These are phyloP conservation scores for Gryganskiella cystojenkinii DNA, from an alignment of 192 early-diverging fungal genomes.

Conservation along the genomic window DNA sequence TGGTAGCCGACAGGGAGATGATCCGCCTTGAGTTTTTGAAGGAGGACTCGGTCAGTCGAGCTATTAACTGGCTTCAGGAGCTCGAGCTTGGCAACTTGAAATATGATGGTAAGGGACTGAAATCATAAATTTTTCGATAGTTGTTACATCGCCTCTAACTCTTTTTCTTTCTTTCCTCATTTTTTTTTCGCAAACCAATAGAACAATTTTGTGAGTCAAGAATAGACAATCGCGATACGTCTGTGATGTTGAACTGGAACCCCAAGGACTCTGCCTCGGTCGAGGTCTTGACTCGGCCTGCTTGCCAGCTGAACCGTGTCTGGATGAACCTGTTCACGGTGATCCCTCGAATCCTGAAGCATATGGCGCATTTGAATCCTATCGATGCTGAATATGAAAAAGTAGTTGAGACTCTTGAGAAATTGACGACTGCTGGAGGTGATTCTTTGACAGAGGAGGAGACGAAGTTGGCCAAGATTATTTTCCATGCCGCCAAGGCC, in stretches of 20 bases:
- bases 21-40: constrained; percentile 71
- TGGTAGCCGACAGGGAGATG: constrained; percentile 72
- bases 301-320: constrained; percentile 47
- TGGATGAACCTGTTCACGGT: constrained; percentile 48
- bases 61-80: constrained; percentile 63
- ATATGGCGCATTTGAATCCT: constrained; percentile 24
- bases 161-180: constrained; percentile 9
- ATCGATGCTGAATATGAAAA: constrained; percentile 31
- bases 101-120: constrained; percentile 61
- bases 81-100: constrained; percentile 64
- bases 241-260: constrained; percentile 70
- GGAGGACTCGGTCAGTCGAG: constrained; percentile 58
- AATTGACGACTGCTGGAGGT: not conserved
- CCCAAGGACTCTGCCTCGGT: constrained; percentile 33
- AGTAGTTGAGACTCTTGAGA: constrained; percentile 13
- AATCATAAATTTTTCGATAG: constrained; percentile 5
- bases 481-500: constrained; percentile 24
- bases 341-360: constrained; percentile 30
- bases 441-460: constrained; percentile 26
- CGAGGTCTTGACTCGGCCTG: constrained; percentile 54
- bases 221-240: constrained; percentile 81
- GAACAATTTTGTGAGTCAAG: constrained; percentile 54
- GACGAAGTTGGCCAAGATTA: constrained; percentile 29
- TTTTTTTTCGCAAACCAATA: constrained; percentile 9
- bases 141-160: not conserved